phyloP scores from a whole-genome alignment of 2,329 filamentous ascomycete species.

The Pseudonectria foliicola region DNA sequence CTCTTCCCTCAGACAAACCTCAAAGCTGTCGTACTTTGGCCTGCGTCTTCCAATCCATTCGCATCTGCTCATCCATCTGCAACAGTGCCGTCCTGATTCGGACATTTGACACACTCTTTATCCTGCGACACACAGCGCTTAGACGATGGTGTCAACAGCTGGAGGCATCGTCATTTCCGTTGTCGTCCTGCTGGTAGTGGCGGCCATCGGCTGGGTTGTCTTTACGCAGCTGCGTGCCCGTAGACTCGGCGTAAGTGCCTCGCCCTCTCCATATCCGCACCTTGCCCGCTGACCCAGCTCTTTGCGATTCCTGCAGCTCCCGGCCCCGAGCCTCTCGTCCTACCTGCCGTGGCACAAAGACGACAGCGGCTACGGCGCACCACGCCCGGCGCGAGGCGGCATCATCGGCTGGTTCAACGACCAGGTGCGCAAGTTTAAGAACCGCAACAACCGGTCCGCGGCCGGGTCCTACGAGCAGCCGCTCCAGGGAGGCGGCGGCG shows the following conservation, averaged over 20 bases:
- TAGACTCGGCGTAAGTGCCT: constrained; percentile 55
- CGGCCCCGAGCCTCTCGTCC: constrained; percentile 58
- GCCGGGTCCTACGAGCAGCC: constrained; percentile 66
- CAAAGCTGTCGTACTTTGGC: too few relatives aligned
- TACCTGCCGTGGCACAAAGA: constrained; percentile 64
- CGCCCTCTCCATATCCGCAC: constrained; percentile 1
- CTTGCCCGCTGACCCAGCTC: constrained; percentile 1
- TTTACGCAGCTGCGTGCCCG: constrained; percentile 67
- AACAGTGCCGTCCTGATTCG: too few relatives aligned
- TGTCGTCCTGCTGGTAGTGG: constrained; percentile 52
- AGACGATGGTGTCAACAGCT: constrained; percentile 48
- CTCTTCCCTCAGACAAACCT: too few relatives aligned
- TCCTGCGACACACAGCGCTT: neutral
- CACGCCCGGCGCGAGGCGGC: constrained; percentile 52
- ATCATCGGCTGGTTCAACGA: constrained; percentile 67
- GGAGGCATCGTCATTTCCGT: constrained; percentile 69
- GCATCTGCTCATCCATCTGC: too few relatives aligned
- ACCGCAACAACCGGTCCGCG: constrained; percentile 58
- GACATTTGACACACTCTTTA: too few relatives aligned
- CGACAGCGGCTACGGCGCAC: constrained; percentile 40
- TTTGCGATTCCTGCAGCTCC: constrained; percentile 42
- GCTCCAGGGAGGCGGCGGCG: constrained; percentile 29
- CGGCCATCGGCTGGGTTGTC: constrained; percentile 57
- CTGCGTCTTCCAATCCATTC: too few relatives aligned
- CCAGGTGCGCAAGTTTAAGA: constrained; percentile 56